Base-by-base conservation (phyloP, 352 stramenopile species). In the Stephanocyclus meneghinianus region DNA sequence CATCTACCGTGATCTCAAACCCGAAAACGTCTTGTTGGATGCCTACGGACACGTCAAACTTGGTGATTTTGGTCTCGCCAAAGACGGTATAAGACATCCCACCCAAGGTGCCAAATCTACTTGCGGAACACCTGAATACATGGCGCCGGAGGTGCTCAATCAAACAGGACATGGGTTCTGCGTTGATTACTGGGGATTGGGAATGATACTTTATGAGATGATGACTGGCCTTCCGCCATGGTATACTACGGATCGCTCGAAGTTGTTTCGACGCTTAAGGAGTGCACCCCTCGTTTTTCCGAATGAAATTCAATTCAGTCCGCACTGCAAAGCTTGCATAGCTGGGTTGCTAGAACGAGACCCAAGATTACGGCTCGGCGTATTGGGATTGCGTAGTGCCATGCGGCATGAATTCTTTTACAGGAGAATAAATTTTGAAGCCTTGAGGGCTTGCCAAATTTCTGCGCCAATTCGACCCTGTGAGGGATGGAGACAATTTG, bases 101-200 rank as follows among this genome's bases (percentile, higher is more conserved):
- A 91, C 78, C 26, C 78, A 92, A 73, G 88, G 88, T 56, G 89
- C 87, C 9, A 89, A 87, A 15, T 90, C 79, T 40, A 92, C 91
- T 68, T 94, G 90, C 76, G 90, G 90, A n/a, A 95, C 91, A 62
- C 91, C 91, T 0, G 91, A 95, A 69, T 95, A 95, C 79, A 94
- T 93, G 86, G 91, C 90, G 48, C 91, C 91, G 0, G 91, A 95
- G 66, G 87, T 95, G 8, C 70, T 94, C 10, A 81, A 87, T 37
- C 83, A 92, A 60, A 69, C 72, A 40, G 90, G 90, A 26, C 90
- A 95, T 83, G 90, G 89, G 37, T 92, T 93, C 47, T 91, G 89
- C 62, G 87, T 91, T 2, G 89, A 92, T 74, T 92, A 92, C 61
- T 94, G 90, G 90, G 87, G 87, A 60, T 74, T 93, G 44, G 90